Evolutionary conservation across 352 stramenopile species (phyloP).

Genomic region (Phytophthora melonis): DNA sequence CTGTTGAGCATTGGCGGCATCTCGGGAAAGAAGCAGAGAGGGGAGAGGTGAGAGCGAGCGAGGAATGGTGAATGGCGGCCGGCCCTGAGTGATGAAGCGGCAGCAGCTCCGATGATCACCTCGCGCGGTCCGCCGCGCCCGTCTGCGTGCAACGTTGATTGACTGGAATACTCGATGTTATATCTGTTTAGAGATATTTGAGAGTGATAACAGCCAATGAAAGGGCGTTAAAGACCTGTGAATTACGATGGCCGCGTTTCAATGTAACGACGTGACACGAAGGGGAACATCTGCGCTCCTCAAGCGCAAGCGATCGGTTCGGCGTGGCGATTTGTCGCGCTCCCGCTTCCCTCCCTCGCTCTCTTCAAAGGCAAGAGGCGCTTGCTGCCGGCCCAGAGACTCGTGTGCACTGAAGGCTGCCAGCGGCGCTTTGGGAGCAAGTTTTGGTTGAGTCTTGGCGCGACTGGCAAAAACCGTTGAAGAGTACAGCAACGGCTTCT

Average conservation of each 20-base stretch:
- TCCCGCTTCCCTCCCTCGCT: constrained; percentile 8
- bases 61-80: background rate
- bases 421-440: background rate
- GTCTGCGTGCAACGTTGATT: background rate
- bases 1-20: constrained; percentile 47
- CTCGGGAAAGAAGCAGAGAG: background rate
- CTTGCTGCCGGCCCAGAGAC: background rate
- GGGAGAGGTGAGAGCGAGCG: background rate
- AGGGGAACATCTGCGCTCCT: background rate
- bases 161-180: background rate
- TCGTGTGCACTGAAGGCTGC: background rate
- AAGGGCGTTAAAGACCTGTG: background rate
- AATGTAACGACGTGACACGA: background rate
- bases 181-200: background rate
- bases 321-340: constrained; percentile 27
- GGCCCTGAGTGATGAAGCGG: constrained; percentile 7
- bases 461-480: constrained; percentile 34
- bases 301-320: constrained; percentile 14
- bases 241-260: background rate
- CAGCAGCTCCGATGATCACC: constrained; percentile 19
- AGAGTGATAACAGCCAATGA: background rate
- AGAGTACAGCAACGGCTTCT: constrained; percentile 16
- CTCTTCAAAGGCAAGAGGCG: constrained; percentile 5
- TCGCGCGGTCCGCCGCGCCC: background rate
- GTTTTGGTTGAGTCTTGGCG: background rate